These are phyloP conservation scores for Biscutella laevigata DNA, from an alignment of 441 rosid genomes.

Conservation along the genomic window DNA sequence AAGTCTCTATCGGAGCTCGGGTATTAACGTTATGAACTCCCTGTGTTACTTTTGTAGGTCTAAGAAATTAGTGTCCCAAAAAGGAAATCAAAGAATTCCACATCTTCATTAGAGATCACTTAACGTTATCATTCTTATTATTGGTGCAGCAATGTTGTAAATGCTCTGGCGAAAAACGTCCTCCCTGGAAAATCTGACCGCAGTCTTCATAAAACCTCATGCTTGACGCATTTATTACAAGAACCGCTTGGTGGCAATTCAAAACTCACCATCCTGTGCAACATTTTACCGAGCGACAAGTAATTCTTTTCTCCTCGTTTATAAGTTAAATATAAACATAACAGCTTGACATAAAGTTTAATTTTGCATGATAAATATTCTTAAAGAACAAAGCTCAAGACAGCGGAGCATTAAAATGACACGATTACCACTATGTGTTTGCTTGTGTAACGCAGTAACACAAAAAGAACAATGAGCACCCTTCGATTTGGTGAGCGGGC, in stretches of 20 bases:
- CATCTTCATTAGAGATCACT: neutral
- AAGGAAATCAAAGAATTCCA: neutral
- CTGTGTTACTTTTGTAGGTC: neutral
- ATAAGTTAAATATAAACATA: slow-evolving; percentile 6
- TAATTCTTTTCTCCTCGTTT: slow-evolving; percentile 22
- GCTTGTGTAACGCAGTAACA: slow-evolving; percentile 45
- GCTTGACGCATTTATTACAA: slow-evolving; percentile 68
- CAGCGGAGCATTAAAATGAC: neutral
- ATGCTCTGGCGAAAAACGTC: slow-evolving; percentile 42
- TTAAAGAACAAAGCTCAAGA: neutral
- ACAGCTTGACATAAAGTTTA: slow-evolving; percentile 3
- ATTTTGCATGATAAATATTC: neutral
- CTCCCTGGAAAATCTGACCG: slow-evolving; percentile 35
- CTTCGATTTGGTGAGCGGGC: slow-evolving; percentile 79
- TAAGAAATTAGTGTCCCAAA: neutral
- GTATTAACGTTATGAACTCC: slow-evolving; percentile 29
- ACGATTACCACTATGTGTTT: slow-evolving; percentile 1
- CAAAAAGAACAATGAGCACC: slow-evolving; percentile 60
- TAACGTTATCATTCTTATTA: slow-evolving; percentile 14
- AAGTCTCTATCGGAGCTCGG: slow-evolving; percentile 86
- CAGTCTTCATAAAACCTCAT: slow-evolving; percentile 42
- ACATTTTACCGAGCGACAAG: slow-evolving; percentile 60
- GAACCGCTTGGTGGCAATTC: slow-evolving; percentile 94
- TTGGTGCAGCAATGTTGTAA: slow-evolving; percentile 53
- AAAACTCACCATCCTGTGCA: slow-evolving; percentile 77